Evolutionary conservation across 805 yeast species (phyloP).

Genomic region (Metschnikowia cubensis): DNA sequence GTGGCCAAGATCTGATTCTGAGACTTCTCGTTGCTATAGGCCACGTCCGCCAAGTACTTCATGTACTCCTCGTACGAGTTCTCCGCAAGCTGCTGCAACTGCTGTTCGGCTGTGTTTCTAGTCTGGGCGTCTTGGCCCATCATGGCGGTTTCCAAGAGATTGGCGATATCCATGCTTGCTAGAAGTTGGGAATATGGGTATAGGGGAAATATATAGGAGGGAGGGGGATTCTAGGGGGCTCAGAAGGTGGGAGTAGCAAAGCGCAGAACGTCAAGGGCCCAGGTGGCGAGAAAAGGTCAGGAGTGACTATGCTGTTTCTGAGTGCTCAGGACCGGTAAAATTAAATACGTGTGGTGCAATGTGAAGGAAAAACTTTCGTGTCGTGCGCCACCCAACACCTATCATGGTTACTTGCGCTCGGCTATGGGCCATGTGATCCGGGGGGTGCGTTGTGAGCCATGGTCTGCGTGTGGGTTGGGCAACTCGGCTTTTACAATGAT

Average conservation of each 20-base stretch:
- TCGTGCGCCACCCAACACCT: slow-evolving; percentile 9
- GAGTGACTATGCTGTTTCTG: slow-evolving; percentile 1
- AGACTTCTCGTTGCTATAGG: slow-evolving; percentile 62
- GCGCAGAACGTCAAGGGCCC: slow-evolving; percentile 2
- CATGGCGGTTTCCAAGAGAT: slow-evolving; percentile 75
- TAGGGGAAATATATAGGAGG: not conserved
- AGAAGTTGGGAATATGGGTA: not conserved
- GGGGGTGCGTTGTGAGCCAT: too few relatives aligned
- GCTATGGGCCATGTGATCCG: not conserved
- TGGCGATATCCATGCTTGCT: slow-evolving; percentile 50
- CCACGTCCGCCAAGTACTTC: slow-evolving; percentile 62
- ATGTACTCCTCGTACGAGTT: slow-evolving; percentile 76
- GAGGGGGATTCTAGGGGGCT: not conserved
- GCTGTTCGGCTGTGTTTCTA: slow-evolving; percentile 75
- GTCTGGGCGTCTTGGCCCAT: slow-evolving; percentile 60
- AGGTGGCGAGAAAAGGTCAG: not conserved
- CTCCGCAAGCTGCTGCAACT: slow-evolving; percentile 64
- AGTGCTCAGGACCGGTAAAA: slow-evolving; percentile 1
- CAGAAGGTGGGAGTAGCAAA: not conserved
- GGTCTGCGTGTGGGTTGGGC: too few relatives aligned
- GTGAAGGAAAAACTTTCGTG: slow-evolving; percentile 8
- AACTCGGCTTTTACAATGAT: too few relatives aligned
- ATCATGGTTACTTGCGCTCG: not conserved
- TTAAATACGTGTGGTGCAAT: slow-evolving; percentile 7
- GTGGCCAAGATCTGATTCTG: slow-evolving; percentile 94